phyloP scores from a whole-genome alignment of 257 asterid genomes.

The Verbascum thapsus region DNA sequence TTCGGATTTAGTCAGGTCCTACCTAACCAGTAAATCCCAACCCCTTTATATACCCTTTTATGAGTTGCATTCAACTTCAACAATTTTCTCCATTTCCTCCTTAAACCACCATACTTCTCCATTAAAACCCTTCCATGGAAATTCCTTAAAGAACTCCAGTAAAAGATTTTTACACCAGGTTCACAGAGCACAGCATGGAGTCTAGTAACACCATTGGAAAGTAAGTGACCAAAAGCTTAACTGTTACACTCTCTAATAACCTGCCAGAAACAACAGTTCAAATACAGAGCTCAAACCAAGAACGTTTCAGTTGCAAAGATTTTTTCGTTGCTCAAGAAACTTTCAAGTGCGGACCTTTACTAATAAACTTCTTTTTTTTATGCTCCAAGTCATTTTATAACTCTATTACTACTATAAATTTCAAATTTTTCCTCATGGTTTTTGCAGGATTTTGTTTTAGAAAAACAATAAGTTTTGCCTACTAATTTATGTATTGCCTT shows the following conservation, averaged over 20 bases:
- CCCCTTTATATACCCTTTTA: slow-evolving; percentile 20
- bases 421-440: background rate
- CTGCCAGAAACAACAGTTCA: slow-evolving; percentile 22
- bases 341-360: slow-evolving; percentile 32
- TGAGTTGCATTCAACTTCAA: slow-evolving; percentile 20
- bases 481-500: background rate
- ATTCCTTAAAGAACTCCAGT: slow-evolving; percentile 30
- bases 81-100: slow-evolving; percentile 24
- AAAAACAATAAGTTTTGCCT: background rate
- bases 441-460: background rate
- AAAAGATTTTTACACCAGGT: slow-evolving; percentile 21
- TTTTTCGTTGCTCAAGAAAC: slow-evolving; percentile 29
- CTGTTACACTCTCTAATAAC: slow-evolving; percentile 19
- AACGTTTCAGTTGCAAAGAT: slow-evolving; percentile 28
- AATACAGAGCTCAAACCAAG: slow-evolving; percentile 33
- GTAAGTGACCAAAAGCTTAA: slow-evolving; percentile 23
- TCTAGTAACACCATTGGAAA: slow-evolving; percentile 26
- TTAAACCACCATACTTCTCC: too few species aligned
- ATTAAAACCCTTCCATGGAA: slow-evolving; percentile 20
- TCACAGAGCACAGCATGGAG: slow-evolving; percentile 37
- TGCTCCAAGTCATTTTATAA: slow-evolving; percentile 9
- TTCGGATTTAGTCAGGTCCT: slow-evolving; percentile 33
- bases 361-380: slow-evolving; percentile 16
- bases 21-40: slow-evolving; percentile 22
- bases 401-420: slow-evolving; percentile 14